phyloP scores from a whole-genome alignment of 139 green algal species.

The Haematococcus sp. region DNA sequence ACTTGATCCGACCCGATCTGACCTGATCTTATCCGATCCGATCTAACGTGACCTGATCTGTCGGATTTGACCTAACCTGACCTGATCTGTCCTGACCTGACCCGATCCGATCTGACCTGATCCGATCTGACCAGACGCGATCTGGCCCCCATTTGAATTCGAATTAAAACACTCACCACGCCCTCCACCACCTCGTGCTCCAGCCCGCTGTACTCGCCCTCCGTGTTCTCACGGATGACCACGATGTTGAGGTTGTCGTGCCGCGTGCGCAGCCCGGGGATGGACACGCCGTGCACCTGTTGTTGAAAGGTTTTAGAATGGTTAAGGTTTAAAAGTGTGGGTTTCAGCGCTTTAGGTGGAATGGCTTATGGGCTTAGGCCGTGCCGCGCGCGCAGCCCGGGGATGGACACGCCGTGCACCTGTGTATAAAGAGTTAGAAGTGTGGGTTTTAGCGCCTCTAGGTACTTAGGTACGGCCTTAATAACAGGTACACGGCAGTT shows the following conservation, averaged over 20 bases:
- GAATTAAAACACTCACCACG: constrained; percentile 72
- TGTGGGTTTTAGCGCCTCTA: background rate
- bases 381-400: constrained; percentile 80
- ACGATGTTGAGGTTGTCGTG: constrained; percentile 91
- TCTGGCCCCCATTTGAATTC: no score
- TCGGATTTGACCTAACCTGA: no score
- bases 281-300: constrained; percentile 68
- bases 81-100: no score
- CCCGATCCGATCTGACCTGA: no score
- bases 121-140: no score
- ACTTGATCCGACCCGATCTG: no score
- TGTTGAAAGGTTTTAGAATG: background rate
- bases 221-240: constrained; percentile 85
- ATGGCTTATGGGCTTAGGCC: constrained; percentile 31
- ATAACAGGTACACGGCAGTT: no score
- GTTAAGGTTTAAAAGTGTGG: background rate
- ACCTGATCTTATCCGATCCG: no score
- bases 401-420: constrained; percentile 81
- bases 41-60: no score
- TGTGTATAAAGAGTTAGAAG: background rate
- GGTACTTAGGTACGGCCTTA: no score
- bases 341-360: background rate
- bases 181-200: constrained; percentile 92
- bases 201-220: constrained; percentile 95
- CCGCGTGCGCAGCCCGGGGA: constrained; percentile 80